Evolutionary conservation across 2,329 filamentous ascomycete species (phyloP).

Genomic region (Sphaerulina populicola): DNA sequence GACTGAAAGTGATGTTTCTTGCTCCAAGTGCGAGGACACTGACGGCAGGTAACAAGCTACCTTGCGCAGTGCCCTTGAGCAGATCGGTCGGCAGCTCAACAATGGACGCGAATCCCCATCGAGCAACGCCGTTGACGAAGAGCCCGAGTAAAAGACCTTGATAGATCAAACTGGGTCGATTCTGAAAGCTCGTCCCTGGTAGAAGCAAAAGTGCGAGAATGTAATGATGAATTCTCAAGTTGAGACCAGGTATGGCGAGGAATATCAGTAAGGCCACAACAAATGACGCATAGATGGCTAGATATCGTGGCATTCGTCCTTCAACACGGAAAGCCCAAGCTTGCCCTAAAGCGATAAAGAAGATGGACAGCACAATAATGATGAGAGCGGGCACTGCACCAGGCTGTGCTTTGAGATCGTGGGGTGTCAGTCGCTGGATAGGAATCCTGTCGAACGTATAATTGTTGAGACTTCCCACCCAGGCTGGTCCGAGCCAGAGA

Average conservation of each 20-base stretch:
- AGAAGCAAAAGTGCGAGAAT: slow-evolving; percentile 79
- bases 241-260: slow-evolving; percentile 64
- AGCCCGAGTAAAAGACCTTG: slow-evolving; percentile 84
- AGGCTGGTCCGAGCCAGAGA: slow-evolving; percentile 81
- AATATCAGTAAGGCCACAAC: slow-evolving; percentile 58
- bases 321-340: slow-evolving; percentile 80
- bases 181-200: slow-evolving; percentile 82
- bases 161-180: slow-evolving; percentile 72
- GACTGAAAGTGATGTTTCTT: slow-evolving; percentile 60
- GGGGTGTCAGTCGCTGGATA: slow-evolving; percentile 80
- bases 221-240: slow-evolving; percentile 89
- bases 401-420: slow-evolving; percentile 81
- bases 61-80: slow-evolving; percentile 47
- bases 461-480: slow-evolving; percentile 86
- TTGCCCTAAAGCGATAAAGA: slow-evolving; percentile 62
- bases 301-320: slow-evolving; percentile 66
- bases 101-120: slow-evolving; percentile 88
- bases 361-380: slow-evolving; percentile 63
- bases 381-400: slow-evolving; percentile 77
- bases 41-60: slow-evolving; percentile 51
- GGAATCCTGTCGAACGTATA: slow-evolving; percentile 94
- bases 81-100: slow-evolving; percentile 72
- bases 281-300: slow-evolving; percentile 68
- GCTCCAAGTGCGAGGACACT: slow-evolving; percentile 40
- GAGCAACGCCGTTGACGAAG: slow-evolving; percentile 86